Conservation (phyloP, 2,329 filamentous ascomycete species). For the Fusarium clavum region DNA sequence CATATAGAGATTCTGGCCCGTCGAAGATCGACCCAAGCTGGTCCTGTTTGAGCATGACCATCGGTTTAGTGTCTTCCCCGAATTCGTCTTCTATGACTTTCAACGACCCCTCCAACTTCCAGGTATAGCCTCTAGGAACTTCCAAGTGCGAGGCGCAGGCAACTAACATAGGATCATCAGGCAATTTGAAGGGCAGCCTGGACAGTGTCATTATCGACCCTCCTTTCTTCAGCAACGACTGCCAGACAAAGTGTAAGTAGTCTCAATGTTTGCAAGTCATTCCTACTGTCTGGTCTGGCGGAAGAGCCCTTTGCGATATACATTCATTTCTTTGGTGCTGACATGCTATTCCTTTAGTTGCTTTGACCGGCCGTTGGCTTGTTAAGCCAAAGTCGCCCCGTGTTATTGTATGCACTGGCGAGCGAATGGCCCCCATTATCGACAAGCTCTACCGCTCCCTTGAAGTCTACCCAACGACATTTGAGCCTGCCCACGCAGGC, state of each 20-base stretch:
- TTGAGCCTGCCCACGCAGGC: constrained; percentile 76
- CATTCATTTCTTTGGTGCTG: constrained; percentile 14
- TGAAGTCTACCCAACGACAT: constrained; percentile 73
- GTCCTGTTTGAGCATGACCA: constrained; percentile 79
- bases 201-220: constrained; percentile 81
- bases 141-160: neutral
- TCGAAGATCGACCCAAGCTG: constrained; percentile 62
- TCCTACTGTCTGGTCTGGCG: neutral
- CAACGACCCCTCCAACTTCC: constrained; percentile 74
- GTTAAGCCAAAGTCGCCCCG: constrained; percentile 58
- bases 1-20: constrained; percentile 36
- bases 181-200: constrained; percentile 69
- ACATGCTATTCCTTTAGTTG: constrained; percentile 60
- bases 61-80: constrained; percentile 78
- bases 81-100: constrained; percentile 82
- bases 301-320: neutral
- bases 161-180: constrained; percentile 45
- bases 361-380: constrained; percentile 80
- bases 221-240: constrained; percentile 83
- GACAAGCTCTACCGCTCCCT: constrained; percentile 73
- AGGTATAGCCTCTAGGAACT: constrained; percentile 49
- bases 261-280: neutral
- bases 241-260: constrained; percentile 77
- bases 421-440: constrained; percentile 76
- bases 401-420: constrained; percentile 80